Evolutionary conservation across 2,329 filamentous ascomycete species (phyloP).

Genomic region (Diaporthe velutina): DNA sequence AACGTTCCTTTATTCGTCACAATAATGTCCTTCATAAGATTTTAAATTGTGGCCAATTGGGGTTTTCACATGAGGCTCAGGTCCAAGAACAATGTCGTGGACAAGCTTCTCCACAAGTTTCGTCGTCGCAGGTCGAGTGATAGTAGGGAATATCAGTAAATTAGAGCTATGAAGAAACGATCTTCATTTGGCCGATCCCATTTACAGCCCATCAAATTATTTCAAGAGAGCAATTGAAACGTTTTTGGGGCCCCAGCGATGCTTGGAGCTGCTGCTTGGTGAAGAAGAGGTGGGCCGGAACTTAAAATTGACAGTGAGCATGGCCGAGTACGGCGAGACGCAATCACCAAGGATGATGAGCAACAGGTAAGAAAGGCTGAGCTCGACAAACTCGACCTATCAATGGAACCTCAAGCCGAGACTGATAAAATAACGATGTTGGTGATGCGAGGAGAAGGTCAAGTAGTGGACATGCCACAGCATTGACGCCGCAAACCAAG

Average conservation of each 20-base stretch:
- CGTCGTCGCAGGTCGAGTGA: neutral
- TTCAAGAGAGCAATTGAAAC: too few relatives aligned
- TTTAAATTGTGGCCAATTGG: too few relatives aligned
- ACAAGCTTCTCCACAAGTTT: neutral
- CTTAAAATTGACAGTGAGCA: neutral
- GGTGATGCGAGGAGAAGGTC: neutral
- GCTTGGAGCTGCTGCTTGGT: neutral
- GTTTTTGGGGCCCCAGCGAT: neutral
- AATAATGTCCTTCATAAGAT: neutral
- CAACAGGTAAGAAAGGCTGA: neutral
- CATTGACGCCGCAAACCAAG: neutral
- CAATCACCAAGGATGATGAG: too few relatives aligned
- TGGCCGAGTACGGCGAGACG: neutral
- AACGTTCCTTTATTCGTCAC: neutral
- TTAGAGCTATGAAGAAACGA: neutral
- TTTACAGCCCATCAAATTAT: too few relatives aligned
- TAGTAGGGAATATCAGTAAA: neutral
- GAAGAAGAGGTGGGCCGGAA: neutral
- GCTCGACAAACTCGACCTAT: too few relatives aligned
- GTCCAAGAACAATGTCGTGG: too few relatives aligned
- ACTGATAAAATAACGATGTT: neutral
- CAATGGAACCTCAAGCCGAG: too few relatives aligned
- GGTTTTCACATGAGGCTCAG: neutral
- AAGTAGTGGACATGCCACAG: neutral
- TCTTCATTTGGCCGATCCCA: neutral